Conservation (phyloP, 1,139 yeast species). For the Sugiyamaella paludigena region DNA sequence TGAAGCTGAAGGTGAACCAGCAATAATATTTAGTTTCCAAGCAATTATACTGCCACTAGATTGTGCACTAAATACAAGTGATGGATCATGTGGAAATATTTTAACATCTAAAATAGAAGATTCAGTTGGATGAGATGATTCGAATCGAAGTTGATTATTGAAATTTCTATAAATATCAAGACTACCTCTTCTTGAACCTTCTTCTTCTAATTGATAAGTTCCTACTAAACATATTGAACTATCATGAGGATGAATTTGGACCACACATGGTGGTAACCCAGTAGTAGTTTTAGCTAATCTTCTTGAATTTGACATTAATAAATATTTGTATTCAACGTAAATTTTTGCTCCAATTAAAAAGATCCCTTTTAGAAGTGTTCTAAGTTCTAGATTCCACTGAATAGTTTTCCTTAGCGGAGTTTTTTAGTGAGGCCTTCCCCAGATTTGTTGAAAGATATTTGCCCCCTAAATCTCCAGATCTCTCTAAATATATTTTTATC, state of each 20-base stretch:
- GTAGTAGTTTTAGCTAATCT: conserved; percentile 35
- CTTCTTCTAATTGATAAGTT: conserved; percentile 69
- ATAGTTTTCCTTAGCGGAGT: no score
- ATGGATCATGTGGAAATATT: conserved; percentile 52
- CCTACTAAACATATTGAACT: conserved; percentile 58
- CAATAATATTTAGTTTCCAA: conserved; percentile 47
- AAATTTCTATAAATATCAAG: conserved; percentile 56
- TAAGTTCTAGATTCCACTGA: no score
- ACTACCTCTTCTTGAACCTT: conserved; percentile 61
- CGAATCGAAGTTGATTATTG: conserved; percentile 20
- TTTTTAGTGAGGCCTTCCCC: no score
- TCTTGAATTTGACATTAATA: conserved; percentile 1
- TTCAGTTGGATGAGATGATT: conserved; percentile 33
- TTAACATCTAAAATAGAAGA: conserved; percentile 80
- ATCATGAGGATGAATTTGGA: conserved; percentile 56
- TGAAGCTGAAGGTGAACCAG: conserved; percentile 3
- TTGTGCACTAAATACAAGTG: conserved; percentile 61
- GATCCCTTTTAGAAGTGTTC: no score
- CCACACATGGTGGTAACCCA: conserved; percentile 77
- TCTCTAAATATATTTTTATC: no score
- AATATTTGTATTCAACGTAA: no score
- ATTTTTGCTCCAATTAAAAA: no score
- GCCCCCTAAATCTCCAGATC: no score
- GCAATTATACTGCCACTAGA: conserved; percentile 71
- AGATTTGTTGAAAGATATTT: no score